A percentile compares a stretch with the other conserved stretches of the same genome.
phyloP scores from a whole-genome alignment of 179 eudicot species.

The Silene vulgaris region DNA sequence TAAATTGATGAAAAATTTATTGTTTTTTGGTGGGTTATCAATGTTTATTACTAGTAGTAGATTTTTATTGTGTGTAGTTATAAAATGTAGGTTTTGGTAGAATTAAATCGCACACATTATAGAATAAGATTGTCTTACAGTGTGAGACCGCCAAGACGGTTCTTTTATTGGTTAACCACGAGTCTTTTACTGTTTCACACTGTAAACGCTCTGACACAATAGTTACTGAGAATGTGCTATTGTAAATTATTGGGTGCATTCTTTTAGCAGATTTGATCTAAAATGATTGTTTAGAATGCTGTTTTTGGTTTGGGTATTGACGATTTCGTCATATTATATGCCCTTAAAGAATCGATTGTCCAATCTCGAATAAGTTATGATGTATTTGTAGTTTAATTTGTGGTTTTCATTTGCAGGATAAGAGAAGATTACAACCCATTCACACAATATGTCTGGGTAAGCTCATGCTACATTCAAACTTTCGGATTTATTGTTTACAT shows the following conservation, averaged over 20 bases:
- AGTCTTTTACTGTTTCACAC: no score
- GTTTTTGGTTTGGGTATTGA: not conserved
- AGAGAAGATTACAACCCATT: conserved; percentile 17
- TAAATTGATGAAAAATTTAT: no score
- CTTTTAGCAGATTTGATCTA: not conserved
- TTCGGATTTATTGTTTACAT: not conserved
- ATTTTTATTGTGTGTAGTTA: no score
- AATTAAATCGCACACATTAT: no score
- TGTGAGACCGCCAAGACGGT: no score
- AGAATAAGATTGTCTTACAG: no score
- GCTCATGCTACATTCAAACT: not conserved
- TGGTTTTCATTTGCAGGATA: conserved; percentile 18
- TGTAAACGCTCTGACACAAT: no score
- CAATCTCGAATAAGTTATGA: no score
- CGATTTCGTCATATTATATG: not conserved
- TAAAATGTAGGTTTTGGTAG: no score
- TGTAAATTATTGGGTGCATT: no score
- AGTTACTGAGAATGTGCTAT: no score
- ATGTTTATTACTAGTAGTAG: not conserved
- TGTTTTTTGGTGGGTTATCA: not conserved
- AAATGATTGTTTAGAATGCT: not conserved
- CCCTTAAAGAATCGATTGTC: not conserved
- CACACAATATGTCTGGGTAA: conserved; percentile 29
- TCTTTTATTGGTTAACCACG: no score
- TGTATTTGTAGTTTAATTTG: not conserved